Conservation (phyloP, 2,329 filamentous ascomycete genomes). For the Ascochyta viciae-villosae region DNA sequence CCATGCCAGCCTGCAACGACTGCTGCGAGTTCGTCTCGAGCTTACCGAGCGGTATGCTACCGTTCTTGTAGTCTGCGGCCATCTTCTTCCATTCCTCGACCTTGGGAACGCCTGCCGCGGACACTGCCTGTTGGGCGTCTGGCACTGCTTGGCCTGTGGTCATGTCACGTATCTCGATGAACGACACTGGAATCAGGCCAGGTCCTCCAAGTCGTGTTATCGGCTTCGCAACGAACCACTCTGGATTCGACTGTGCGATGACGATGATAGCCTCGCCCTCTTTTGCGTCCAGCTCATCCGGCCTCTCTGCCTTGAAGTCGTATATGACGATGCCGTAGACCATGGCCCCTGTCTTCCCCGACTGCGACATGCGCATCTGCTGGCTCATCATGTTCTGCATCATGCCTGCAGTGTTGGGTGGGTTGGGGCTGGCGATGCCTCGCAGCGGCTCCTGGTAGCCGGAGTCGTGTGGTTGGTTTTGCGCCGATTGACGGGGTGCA, state of each 20-base stretch:
- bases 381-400: conserved; percentile 33
- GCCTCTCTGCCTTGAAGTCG: conserved; percentile 91
- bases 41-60: conserved; percentile 94
- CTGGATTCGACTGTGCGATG: conserved; percentile 96
- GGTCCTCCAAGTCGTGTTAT: conserved; percentile 95
- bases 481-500: conserved; percentile 53
- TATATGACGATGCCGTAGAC: conserved; percentile 98
- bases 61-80: conserved; percentile 99
- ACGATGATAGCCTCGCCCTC: conserved; percentile 97
- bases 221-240: conserved; percentile 99
- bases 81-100: conserved; percentile 99
- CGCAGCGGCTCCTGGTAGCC: conserved; percentile 73
- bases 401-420: conserved; percentile 29
- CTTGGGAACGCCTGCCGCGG: conserved; percentile 85
- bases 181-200: conserved; percentile 93
- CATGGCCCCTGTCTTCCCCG: conserved; percentile 74
- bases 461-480: conserved; percentile 78
- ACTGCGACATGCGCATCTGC: conserved; percentile 48
- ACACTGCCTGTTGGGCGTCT: conserved; percentile 85
- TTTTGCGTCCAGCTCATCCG: conserved; percentile 96
- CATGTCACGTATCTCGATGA: conserved; percentile 96
- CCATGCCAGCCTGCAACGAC: conserved; percentile 66
- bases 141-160: conserved; percentile 80
- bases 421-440: conserved; percentile 41
- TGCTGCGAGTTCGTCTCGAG: conserved; percentile 67